Conservation (phyloP, 1,139 yeast species). For the Wickerhamomyces sp. region DNA sequence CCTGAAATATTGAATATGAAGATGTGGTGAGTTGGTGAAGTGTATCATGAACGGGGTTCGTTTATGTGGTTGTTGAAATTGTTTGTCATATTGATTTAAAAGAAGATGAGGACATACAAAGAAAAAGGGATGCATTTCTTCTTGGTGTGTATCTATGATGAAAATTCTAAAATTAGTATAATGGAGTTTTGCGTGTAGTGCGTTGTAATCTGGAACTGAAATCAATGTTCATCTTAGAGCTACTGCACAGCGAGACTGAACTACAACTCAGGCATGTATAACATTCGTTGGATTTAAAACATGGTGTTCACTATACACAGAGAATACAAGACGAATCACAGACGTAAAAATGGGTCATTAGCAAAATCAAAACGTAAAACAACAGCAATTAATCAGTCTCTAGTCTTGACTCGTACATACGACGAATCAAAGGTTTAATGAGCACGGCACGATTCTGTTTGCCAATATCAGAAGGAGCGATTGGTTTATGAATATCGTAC, state of each 20-base stretch:
- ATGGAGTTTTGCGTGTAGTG: too few species aligned
- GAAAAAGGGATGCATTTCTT: not conserved
- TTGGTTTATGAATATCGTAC: not conserved
- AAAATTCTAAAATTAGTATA: conserved; percentile 3
- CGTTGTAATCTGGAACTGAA: too few species aligned
- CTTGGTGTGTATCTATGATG: conserved; percentile 1
- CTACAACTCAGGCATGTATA: too few species aligned
- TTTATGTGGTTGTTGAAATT: not conserved
- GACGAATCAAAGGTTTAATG: conserved; percentile 5
- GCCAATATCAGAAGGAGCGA: not conserved
- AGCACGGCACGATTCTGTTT: conserved; percentile 1
- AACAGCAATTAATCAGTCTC: conserved; percentile 9
- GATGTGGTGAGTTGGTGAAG: conserved; percentile 1
- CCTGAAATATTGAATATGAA: not conserved
- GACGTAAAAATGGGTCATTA: too few species aligned
- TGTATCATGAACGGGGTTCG: not conserved
- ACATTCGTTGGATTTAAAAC: too few species aligned
- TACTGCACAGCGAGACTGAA: too few species aligned
- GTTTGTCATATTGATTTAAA: not conserved
- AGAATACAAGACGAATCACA: too few species aligned
- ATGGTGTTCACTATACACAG: too few species aligned
- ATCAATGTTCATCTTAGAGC: too few species aligned
- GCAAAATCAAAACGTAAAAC: too few species aligned
- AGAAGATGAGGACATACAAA: not conserved
- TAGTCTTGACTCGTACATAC: conserved; percentile 5